A percentile compares a stretch with the other conserved stretches of the same genome.
Evolutionary conservation across 352 stramenopile species (phyloP).

Genomic region (Phytophthora syringae): DNA sequence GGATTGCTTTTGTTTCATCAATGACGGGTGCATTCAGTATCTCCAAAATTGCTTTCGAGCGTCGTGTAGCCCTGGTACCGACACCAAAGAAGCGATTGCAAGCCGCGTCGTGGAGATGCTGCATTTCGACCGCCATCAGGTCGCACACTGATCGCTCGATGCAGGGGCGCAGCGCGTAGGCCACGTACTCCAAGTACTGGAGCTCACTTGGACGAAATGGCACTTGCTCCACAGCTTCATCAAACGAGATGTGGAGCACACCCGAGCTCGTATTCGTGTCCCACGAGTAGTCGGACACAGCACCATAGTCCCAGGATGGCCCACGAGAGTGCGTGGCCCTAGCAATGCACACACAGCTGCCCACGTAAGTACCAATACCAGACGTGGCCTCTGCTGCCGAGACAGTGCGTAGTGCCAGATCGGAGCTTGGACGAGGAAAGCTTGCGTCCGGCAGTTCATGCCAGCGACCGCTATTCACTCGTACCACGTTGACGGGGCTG

Average conservation of each 20-base stretch:
- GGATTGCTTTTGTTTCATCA: not conserved
- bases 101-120: not conserved
- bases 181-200: not conserved
- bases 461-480: too few relatives aligned
- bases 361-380: conserved; percentile 7
- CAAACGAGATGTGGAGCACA: conserved; percentile 2
- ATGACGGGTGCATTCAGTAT: not conserved
- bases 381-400: not conserved
- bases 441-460: too few relatives aligned
- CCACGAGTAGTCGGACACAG: conserved; percentile 1
- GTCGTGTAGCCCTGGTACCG: not conserved
- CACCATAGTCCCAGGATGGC: not conserved
- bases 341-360: conserved; percentile 7
- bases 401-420: too few relatives aligned
- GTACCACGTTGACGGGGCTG: too few relatives aligned
- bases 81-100: not conserved
- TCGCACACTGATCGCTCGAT: not conserved
- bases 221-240: not conserved
- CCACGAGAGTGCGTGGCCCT: not conserved
- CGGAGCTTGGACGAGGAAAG: too few relatives aligned
- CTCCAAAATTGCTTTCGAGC: not conserved
- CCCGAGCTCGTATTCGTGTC: not conserved
- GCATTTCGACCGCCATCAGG: conserved; percentile 3
- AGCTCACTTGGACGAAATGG: not conserved
- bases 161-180: conserved; percentile 1